Evolutionary conservation across 768 basidiomycete species (phyloP), one percentile per base, ranked within the genome.

Genomic region (Pleurotus sapidus): DNA sequence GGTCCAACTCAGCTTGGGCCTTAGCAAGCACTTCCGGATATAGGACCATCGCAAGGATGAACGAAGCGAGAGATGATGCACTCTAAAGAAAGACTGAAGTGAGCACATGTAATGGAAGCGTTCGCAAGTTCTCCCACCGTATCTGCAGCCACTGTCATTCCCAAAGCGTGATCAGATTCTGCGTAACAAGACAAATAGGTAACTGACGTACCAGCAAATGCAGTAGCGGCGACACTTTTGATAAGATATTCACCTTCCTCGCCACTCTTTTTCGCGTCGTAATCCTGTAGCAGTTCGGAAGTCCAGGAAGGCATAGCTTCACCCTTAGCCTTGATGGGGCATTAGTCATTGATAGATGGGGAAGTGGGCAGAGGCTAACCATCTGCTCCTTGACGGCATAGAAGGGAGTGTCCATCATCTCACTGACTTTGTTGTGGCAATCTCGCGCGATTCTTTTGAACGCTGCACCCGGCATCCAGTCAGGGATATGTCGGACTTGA

Each of bases 1-100:
- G 37, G 47, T 70, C 70, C 5, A 72, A 57, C 42, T 72, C 70
- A 4, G 46, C 57, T 48, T 71, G 70, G 3, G 69, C 70, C 20
- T 46, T 62, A 4, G 42, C 47, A 43, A 65, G 64, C 4, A 67
- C 49, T 2, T 67, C 65, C 1, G 69, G 71, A 51, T 63, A 47
- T 24, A 67, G 56, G 3, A 63, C 43, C 59, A 68, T 61, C 3
- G 64, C 66, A 1, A 66, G 59, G 39, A 72, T 57, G 55, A 71
- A 63, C 8, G 68, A 61, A 12, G 49, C 42, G 7, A 68, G 46
- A 18, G 25, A 51, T 20, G 46, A 43, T 24, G 51, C 38, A 18
- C 24, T 56, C 55, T 56, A 37, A 27, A 14, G 49, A 50, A 50
- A n/a, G 30, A 34, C 17, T 20, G 30, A 34, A n/a, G 25, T 17